These are phyloP conservation scores for Phytopythium cucurbitacearum DNA, from an alignment of 352 stramenopile genomes.

Conservation along the genomic window DNA sequence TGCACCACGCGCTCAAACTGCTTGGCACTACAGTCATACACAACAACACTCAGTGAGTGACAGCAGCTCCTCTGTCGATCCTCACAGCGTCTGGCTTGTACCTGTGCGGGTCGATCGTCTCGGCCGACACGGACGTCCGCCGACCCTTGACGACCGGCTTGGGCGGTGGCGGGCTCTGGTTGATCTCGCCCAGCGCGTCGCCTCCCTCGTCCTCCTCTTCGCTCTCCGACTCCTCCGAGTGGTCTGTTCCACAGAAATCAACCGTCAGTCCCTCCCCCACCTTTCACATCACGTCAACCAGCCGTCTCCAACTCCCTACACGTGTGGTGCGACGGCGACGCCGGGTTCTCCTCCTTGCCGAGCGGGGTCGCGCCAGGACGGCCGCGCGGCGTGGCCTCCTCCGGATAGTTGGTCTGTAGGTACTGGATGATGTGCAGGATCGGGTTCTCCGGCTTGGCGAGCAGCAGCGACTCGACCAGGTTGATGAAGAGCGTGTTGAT, in stretches of 20 bases:
- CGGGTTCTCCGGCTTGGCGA: conserved; percentile 88
- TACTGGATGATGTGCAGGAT: conserved; percentile 90
- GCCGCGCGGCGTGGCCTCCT: conserved; percentile 54
- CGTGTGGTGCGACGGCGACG: conserved; percentile 21
- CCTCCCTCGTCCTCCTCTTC: conserved; percentile 82
- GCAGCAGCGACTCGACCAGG: conserved; percentile 86
- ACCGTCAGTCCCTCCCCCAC: neutral
- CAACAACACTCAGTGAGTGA: neutral
- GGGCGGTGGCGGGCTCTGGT: conserved; percentile 41
- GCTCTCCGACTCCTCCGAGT: conserved; percentile 86
- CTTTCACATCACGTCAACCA: neutral
- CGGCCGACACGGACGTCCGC: conserved; percentile 84
- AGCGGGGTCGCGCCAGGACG: conserved; percentile 17
- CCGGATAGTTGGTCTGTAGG: conserved; percentile 83
- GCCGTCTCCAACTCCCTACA: conserved; percentile 12
- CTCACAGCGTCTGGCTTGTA: conserved; percentile 8
- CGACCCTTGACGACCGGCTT: conserved; percentile 79
- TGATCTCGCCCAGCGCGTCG: conserved; percentile 82
- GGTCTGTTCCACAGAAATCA: conserved; percentile 29
- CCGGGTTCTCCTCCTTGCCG: conserved; percentile 46
- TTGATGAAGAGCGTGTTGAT: conserved; percentile 93
- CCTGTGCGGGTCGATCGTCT: conserved; percentile 81
- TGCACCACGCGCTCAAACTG: conserved; percentile 82
- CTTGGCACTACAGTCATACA: conserved; percentile 40
- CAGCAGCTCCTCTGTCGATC: no score